phyloP scores from a whole-genome alignment of 2,329 filamentous ascomycete species.

The Sporothrix sp. region DNA sequence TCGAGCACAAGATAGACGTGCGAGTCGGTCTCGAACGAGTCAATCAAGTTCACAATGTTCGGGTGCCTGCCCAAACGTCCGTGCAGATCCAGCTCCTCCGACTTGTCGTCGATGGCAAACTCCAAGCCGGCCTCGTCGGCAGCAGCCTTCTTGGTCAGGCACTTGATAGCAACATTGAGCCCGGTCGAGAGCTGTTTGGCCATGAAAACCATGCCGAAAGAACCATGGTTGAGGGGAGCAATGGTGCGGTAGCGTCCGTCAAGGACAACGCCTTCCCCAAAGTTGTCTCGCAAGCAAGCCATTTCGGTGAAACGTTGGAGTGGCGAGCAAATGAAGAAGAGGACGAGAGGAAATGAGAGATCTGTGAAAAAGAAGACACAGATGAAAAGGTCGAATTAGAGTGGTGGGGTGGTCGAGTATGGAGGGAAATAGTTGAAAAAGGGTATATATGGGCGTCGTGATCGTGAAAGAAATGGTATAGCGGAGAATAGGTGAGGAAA shows the following conservation, averaged over 20 bases:
- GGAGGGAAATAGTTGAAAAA: conserved; percentile 15
- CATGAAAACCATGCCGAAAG: conserved; percentile 97
- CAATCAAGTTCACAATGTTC: conserved; percentile 87
- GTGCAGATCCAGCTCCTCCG: conserved; percentile 73
- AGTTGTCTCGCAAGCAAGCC: conserved; percentile 81
- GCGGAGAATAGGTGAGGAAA: conserved; percentile 5
- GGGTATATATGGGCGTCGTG: conserved; percentile 22
- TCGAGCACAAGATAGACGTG: conserved; percentile 91
- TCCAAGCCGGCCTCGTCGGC: conserved; percentile 49
- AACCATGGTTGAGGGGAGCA: conserved; percentile 94
- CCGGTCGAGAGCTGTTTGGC: conserved; percentile 70
- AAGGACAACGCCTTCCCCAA: conserved; percentile 69
- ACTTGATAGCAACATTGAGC: conserved; percentile 88
- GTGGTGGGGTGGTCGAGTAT: neutral
- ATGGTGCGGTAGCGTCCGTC: conserved; percentile 85
- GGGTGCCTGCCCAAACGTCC: conserved; percentile 67
- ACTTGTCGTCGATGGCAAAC: conserved; percentile 70
- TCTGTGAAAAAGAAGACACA: neutral
- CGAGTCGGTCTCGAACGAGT: conserved; percentile 83
- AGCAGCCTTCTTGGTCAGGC: conserved; percentile 72
- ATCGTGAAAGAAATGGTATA: conserved; percentile 14
- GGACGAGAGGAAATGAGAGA: neutral
- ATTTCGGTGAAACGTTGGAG: conserved; percentile 31
- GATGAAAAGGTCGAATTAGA: conserved; percentile 13
- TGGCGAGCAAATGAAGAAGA: neutral